phyloP scores from a whole-genome alignment of 768 basidiomycete genomes.

The Trichaptum fuscoviolaceum region DNA sequence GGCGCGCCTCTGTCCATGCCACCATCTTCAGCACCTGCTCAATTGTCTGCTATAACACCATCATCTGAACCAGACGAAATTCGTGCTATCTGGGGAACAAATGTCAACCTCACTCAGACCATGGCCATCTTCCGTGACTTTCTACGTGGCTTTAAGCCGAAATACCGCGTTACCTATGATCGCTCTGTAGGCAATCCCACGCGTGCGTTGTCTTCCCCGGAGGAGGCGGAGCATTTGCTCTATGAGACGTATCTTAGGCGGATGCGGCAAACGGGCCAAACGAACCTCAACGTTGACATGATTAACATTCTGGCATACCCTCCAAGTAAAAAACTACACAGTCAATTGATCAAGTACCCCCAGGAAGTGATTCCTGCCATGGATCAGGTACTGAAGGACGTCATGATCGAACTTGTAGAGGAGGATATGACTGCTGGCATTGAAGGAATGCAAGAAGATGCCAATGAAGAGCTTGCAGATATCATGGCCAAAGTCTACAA shows the following conservation, averaged over 20 bases:
- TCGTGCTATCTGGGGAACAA: slow-evolving; percentile 96
- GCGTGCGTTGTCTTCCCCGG: slow-evolving; percentile 48
- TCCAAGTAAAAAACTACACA: slow-evolving; percentile 73
- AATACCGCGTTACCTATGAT: slow-evolving; percentile 75
- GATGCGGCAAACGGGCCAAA: slow-evolving; percentile 90
- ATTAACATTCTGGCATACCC: slow-evolving; percentile 84
- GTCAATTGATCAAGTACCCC: slow-evolving; percentile 86
- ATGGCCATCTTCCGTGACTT: slow-evolving; percentile 91
- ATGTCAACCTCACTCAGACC: slow-evolving; percentile 84
- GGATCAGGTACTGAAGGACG: slow-evolving; percentile 93
- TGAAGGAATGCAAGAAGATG: slow-evolving; percentile 75
- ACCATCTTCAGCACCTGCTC: slow-evolving; percentile 40
- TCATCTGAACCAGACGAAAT: slow-evolving; percentile 77
- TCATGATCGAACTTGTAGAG: slow-evolving; percentile 85
- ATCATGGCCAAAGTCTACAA: slow-evolving; percentile 88
- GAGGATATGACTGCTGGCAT: slow-evolving; percentile 65
- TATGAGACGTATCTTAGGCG: slow-evolving; percentile 80
- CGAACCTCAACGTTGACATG: slow-evolving; percentile 88
- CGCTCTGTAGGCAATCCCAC: slow-evolving; percentile 52
- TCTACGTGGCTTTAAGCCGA: slow-evolving; percentile 87
- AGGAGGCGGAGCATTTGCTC: slow-evolving; percentile 59
- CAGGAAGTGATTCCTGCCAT: slow-evolving; percentile 97
- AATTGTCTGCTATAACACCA: slow-evolving; percentile 54
- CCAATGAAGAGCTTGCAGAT: slow-evolving; percentile 82
- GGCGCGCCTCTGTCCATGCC: slow-evolving; percentile 53